phyloP scores from a whole-genome alignment of 352 stramenopile species.

The Pythium folliculosum region DNA sequence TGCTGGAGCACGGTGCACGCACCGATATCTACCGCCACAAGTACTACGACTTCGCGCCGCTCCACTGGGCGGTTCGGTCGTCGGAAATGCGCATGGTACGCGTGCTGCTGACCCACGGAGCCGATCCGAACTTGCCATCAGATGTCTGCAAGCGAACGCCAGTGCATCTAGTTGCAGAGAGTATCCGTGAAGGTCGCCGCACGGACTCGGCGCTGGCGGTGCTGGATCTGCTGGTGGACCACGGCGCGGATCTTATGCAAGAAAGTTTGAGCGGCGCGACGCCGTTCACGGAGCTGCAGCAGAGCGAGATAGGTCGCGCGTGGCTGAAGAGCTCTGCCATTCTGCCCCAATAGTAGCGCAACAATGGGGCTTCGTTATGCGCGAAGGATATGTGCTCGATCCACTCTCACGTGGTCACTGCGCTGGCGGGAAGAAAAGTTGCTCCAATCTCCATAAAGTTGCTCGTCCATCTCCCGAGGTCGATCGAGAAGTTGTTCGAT shows the following conservation, averaged over 20 bases:
- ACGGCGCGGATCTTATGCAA: not conserved
- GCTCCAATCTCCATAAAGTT: too few relatives aligned
- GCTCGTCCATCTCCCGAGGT: too few relatives aligned
- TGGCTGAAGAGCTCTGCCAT: not conserved
- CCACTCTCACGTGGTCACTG: too few relatives aligned
- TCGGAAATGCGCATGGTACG: not conserved
- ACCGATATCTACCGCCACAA: not conserved
- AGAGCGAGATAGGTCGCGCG: not conserved
- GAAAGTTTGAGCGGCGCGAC: not conserved
- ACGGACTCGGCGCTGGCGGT: not conserved
- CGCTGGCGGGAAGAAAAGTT: too few relatives aligned
- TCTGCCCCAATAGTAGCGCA: not conserved
- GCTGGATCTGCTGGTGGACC: conserved; percentile 5
- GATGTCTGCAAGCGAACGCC: not conserved
- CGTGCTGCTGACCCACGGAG: not conserved
- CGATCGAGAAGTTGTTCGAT: too few relatives aligned
- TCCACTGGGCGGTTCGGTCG: not conserved
- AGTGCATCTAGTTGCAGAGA: not conserved
- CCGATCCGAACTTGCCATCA: conserved; percentile 1
- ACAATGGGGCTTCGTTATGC: not conserved
- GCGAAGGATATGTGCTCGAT: too few relatives aligned
- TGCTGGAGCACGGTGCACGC: not conserved
- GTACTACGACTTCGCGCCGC: not conserved
- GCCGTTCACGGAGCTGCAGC: not conserved
- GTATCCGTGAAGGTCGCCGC: not conserved